Base-by-base conservation (phyloP, 495 filamentous ascomycete species). In the Penicillium canariense region DNA sequence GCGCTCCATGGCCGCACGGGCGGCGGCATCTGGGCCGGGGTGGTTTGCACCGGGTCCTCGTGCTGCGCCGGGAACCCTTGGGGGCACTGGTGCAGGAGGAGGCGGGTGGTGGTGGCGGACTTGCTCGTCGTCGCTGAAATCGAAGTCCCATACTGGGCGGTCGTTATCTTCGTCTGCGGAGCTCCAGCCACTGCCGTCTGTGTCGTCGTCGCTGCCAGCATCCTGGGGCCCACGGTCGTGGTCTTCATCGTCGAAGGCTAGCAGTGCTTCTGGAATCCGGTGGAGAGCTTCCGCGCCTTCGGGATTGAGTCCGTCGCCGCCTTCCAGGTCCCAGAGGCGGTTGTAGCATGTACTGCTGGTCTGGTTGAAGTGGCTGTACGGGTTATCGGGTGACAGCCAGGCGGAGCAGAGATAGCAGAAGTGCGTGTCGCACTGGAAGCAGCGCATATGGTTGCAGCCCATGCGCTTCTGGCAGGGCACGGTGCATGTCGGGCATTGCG, bases 371-470 rank as follows among this genome's bases (percentile, higher is more conserved):
- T 98, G 94, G 42, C 75, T 68, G 58, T 97, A 98, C 9, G 94
- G 93, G 56, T 97, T 92, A 15, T 68, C 74, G 2, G 86, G 80
- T 17, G 83, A 74, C n/a, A 98, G 78, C 87, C 91, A 98, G 11
- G 83, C 78, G 0, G 87, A 87, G 68, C 94, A 98, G 5, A 98
- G 85, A 63, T 97, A 98, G 70, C 94, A 98, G 63, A 97, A 98
- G 68, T 97, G 94, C 1, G 90, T 86, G 38, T 83, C 76, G 74
- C 94, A 98, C 50, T 87, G 85, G 69, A 87, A 90, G 67, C 94
- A 98, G 14, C 84, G 87, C 94, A 98, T 98, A 65, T 98, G 94
- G 68, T 98, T 98, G 82, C 94, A 98, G 28, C 94, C 94, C 61
- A 89, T 84, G 11, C 85, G 88, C 73, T 98, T 98, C 61, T 97